Evolutionary conservation across 2,329 filamentous ascomycete species (phyloP), one percentile per base, ranked within the genome.

Genomic region (Venturia pyrina): DNA sequence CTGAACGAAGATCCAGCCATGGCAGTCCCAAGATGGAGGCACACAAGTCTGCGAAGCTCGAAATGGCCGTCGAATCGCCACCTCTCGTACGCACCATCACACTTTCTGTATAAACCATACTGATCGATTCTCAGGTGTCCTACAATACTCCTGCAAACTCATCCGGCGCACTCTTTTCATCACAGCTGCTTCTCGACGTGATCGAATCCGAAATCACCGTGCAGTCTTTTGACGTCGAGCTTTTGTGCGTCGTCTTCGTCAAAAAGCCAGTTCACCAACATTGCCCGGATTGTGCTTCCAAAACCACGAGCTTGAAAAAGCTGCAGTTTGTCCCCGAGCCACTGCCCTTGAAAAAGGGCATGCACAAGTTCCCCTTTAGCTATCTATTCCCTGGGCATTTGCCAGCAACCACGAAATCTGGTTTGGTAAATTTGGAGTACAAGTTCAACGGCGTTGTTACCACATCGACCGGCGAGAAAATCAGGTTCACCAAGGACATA

Each of bases 311-410:
- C 74, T 78, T 98, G 68, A 88, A 89, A 75, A 85, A 82, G 64
- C 97, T 92, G 91, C 84, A 85, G 41, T 89, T 98, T 72, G 71
- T 79, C 13, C 75, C 78, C 19, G 72, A 72, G 1, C 78, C 83
- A 70, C 71, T 72, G n/a, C 71, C 75, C 2, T 53, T 73, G 71
- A 32, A 66, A 40, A 70, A 73, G 77, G 87, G 89, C 67, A 78
- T 82, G 62, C 91, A 97, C 75, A 82, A 86, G 59, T 96, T 93
- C 74, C 93, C 95, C 62, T 96, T 97, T 77, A 96, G 91, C 71
- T 88, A 91, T 70, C 82, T 97, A 63, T 84, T 99, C 57, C 86
- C 87, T 1, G 95, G 95, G 24, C 84, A 93, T 72, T 83, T 96
- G n/a, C 93, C 93, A 3, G 90, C 91, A 1, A 89, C 87, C 53